Base-by-base conservation (phyloP, 768 basidiomycete species). In the Hemileccinum impolitum region DNA sequence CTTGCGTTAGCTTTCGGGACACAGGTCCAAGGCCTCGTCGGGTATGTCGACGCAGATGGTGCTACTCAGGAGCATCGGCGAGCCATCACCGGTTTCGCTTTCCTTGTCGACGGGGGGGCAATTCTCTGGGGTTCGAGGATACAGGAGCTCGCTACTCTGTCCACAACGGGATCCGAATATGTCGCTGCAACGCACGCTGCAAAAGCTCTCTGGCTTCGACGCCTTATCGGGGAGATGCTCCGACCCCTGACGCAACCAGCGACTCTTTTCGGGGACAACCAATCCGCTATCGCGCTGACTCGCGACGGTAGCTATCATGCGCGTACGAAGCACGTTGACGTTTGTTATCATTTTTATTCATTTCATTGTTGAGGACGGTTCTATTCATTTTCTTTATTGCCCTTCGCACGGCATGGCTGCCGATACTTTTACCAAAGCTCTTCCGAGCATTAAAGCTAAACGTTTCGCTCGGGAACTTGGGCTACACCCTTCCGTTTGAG, bases 61-160 rank as follows among this genome's bases (percentile, higher is more conserved):
- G 15, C 37, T 0, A 15, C 39, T 4, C 51, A 56, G 18, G 51
- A 56, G n/a, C 48, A 56, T n/a, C 1, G 14, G 2, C 45, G 41
- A 4, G 28, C 32, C 0, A 49, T 55, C 4, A 49, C 44, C 1
- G 41, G 51, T 1, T 55, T 25, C 19, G 15, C 47, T 1, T 53
- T 49, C 21, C 30, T 56, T 3, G 12, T 53, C 0, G 6, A 56
- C 19, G 23, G 51, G 6, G 48, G 50, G 11, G 37, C 23, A 9
- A 36, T 56, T 4, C 15, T 34, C 0, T 56, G 45, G 48, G 38
- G 26, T 1, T 56, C n/a, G 0, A 6, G 13, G 6, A 56, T 53
- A 12, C 51, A 56, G 8, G 51, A 50, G 11, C 34, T 56, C 0
- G n/a, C 52, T 8, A 55, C 39, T 0, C 28, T 55, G 1, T 55